These are phyloP conservation scores for Adansonia rubrostipa DNA, from an alignment of 441 rosid genomes.

Conservation along the genomic window DNA sequence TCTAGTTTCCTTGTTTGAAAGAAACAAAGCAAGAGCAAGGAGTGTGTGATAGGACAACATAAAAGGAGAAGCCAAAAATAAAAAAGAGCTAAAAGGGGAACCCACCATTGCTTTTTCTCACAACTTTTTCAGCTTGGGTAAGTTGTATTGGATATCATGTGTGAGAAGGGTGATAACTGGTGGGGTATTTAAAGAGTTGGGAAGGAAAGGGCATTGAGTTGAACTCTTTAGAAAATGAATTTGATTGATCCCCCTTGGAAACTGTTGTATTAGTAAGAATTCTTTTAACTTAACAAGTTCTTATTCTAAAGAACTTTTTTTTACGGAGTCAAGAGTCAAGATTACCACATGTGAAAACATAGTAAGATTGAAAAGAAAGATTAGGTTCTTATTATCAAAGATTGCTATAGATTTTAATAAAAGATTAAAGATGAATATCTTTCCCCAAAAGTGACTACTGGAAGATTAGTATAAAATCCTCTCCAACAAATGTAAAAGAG, in stretches of 20 bases:
- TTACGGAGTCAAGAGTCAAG: background rate
- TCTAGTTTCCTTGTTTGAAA: background rate
- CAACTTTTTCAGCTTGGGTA: conserved; percentile 17
- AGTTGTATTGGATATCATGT: conserved; percentile 31
- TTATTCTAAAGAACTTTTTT: background rate
- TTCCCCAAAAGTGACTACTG: too few species aligned
- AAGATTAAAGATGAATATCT: background rate
- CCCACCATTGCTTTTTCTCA: conserved; percentile 56
- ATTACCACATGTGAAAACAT: background rate
- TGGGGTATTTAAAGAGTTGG: conserved; percentile 50
- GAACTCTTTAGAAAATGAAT: conserved; percentile 49
- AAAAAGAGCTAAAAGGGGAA: conserved; percentile 32
- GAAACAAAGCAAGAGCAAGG: background rate
- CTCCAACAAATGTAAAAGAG: background rate
- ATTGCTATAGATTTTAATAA: background rate
- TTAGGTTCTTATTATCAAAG: background rate
- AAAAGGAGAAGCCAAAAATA: background rate
- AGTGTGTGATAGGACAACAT: background rate
- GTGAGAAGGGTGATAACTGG: conserved; percentile 26
- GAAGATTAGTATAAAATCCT: background rate
- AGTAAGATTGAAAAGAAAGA: background rate
- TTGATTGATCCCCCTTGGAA: conserved; percentile 13
- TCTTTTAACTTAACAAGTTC: background rate
- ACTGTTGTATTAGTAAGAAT: conserved; percentile 5
- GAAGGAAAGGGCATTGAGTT: conserved; percentile 21